phyloP scores from a whole-genome alignment of 805 yeast species.

The Starmerella floris region DNA sequence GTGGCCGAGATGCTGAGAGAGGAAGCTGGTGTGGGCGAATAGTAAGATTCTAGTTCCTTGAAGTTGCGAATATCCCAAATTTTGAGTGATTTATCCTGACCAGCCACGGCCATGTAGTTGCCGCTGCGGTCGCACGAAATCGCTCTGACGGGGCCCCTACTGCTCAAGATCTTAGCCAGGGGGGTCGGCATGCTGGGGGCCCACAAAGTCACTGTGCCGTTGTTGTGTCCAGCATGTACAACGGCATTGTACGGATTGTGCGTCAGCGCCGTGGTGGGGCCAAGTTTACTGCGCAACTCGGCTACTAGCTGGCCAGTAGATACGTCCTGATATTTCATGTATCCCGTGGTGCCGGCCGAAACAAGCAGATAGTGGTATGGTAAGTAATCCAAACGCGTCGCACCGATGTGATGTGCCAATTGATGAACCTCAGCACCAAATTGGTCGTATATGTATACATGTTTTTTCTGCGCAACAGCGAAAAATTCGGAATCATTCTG shows the following conservation, averaged over 20 bases:
- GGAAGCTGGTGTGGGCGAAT: conserved; percentile 75
- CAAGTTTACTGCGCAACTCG: conserved; percentile 74
- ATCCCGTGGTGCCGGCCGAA: conserved; percentile 82
- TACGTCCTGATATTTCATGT: conserved; percentile 83
- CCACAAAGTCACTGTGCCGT: conserved; percentile 90
- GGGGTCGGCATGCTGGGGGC: conserved; percentile 81
- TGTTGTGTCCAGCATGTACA: conserved; percentile 82
- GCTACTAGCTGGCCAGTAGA: conserved; percentile 79
- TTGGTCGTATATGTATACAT: conserved; percentile 81
- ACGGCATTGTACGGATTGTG: conserved; percentile 96
- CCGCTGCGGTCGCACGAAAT: conserved; percentile 86
- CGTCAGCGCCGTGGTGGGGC: conserved; percentile 77
- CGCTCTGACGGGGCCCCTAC: conserved; percentile 78
- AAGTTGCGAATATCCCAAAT: conserved; percentile 89
- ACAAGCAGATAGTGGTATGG: conserved; percentile 85
- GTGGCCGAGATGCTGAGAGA: conserved; percentile 72
- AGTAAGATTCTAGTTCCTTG: conserved; percentile 57
- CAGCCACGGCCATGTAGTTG: conserved; percentile 82
- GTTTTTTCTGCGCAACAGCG: conserved; percentile 94
- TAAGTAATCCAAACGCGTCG: conserved; percentile 66
- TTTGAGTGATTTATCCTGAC: conserved; percentile 70
- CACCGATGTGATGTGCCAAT: conserved; percentile 78
- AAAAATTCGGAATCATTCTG: conserved; percentile 77
- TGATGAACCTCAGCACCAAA: conserved; percentile 87
- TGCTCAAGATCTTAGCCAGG: conserved; percentile 63